phyloP scores from a whole-genome alignment of 306 rosid genomes.

The Lathyrus tuberosus region DNA sequence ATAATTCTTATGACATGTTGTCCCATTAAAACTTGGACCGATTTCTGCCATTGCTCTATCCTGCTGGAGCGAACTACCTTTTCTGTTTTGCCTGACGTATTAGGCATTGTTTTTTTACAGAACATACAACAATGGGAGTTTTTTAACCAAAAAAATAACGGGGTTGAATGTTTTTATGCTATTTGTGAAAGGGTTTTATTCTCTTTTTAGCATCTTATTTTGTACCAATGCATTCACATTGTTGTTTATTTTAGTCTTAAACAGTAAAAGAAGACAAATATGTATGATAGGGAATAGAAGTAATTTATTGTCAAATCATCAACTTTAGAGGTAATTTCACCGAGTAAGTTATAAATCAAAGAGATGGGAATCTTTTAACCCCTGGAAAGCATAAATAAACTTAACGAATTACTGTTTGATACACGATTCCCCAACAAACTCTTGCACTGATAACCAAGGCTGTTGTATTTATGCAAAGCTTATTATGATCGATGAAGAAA shows the following conservation, averaged over 20 bases:
- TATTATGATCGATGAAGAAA: conserved; percentile 27
- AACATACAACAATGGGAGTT: conserved; percentile 14
- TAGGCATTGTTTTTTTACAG: conserved; percentile 14
- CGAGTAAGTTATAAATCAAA: conserved; percentile 30
- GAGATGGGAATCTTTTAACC: conserved; percentile 27
- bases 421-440: conserved; percentile 22
- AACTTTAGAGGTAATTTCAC: conserved; percentile 5
- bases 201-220: conserved; percentile 23
- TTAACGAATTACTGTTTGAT: conserved; percentile 19
- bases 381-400: conserved; percentile 30
- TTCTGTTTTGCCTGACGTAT: conserved; percentile 21
- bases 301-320: conserved; percentile 12
- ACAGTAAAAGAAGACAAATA: conserved; percentile 10
- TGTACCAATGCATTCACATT: conserved; percentile 24
- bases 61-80: neutral
- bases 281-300: neutral
- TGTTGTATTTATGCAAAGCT: conserved; percentile 30
- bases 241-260: conserved; percentile 14
- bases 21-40: conserved; percentile 16
- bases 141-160: neutral
- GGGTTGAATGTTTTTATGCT: conserved; percentile 21
- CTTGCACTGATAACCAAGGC: conserved; percentile 31
- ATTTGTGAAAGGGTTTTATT: neutral
- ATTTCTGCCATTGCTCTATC: conserved; percentile 26
- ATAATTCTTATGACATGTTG: conserved; percentile 1